phyloP scores from a whole-genome alignment of 2,329 filamentous ascomycete species.

The Neonectria magnoliae region DNA sequence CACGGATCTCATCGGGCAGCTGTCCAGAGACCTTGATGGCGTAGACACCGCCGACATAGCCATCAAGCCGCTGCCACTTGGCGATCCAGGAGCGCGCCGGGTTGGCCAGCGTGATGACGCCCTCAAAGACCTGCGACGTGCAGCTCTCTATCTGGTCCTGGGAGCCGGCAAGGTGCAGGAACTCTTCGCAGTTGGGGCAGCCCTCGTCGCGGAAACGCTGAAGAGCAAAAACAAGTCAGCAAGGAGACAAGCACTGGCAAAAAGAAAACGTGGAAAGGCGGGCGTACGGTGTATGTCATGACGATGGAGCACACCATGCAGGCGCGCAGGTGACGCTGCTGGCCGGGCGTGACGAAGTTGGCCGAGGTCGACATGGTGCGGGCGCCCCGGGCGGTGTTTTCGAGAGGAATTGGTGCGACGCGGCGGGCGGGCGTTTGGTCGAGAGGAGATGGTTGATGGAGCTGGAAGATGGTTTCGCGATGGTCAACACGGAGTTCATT shows the following conservation, averaged over 20 bases:
- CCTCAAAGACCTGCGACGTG: slow-evolving; percentile 96
- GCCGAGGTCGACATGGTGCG: slow-evolving; percentile 52
- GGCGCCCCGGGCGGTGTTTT: neutral
- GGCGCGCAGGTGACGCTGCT: slow-evolving; percentile 88
- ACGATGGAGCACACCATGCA: slow-evolving; percentile 99
- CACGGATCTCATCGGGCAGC: slow-evolving; percentile 72
- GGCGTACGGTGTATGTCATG: slow-evolving; percentile 77
- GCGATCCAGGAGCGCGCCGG: slow-evolving; percentile 92
- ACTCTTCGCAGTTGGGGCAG: slow-evolving; percentile 96
- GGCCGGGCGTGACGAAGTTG: slow-evolving; percentile 76
- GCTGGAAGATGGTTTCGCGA: slow-evolving; percentile 5
- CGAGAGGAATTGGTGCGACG: neutral
- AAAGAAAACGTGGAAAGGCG: slow-evolving; percentile 3
- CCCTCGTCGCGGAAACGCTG: slow-evolving; percentile 87
- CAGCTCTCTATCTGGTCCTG: slow-evolving; percentile 88
- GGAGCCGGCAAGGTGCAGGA: slow-evolving; percentile 83
- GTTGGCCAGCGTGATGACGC: slow-evolving; percentile 84
- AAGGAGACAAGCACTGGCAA: neutral
- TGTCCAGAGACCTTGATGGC: slow-evolving; percentile 93
- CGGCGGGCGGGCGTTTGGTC: neutral
- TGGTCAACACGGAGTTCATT: slow-evolving; percentile 1
- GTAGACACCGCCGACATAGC: slow-evolving; percentile 89
- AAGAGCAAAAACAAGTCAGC: slow-evolving; percentile 27
- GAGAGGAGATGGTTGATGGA: slow-evolving; percentile 6
- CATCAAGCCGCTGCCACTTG: slow-evolving; percentile 93